phyloP scores from a whole-genome alignment of 805 yeast genomes.

The Metschnikowia gelsemii region DNA sequence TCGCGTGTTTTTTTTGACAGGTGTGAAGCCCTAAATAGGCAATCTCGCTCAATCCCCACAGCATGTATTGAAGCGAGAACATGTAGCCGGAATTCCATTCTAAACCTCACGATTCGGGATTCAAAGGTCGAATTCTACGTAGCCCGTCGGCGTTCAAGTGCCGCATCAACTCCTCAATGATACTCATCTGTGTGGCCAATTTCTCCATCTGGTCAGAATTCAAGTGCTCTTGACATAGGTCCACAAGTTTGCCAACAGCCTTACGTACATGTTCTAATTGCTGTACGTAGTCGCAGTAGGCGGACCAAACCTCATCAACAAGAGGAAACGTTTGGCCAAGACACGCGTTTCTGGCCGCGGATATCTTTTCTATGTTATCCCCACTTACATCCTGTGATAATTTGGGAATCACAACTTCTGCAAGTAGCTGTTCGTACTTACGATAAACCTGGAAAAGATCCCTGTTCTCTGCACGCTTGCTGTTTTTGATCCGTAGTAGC shows the following conservation, averaged over 20 bases:
- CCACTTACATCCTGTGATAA: constrained; percentile 24
- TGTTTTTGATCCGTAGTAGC: constrained; percentile 23
- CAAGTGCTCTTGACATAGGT: constrained; percentile 4
- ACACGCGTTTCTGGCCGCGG: neutral
- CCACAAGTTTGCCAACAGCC: constrained; percentile 5
- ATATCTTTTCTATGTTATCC: constrained; percentile 5
- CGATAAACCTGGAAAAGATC: constrained; percentile 24
- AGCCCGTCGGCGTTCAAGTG: neutral
- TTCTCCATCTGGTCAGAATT: constrained; percentile 12
- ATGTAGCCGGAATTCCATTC: no score
- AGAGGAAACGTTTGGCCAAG: constrained; percentile 6
- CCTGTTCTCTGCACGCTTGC: constrained; percentile 24
- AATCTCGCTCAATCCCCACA: no score
- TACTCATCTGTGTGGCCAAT: constrained; percentile 16
- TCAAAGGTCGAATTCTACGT: neutral
- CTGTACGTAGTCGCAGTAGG: constrained; percentile 12
- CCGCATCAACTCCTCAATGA: constrained; percentile 12
- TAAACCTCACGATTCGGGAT: no score
- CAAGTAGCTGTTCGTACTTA: constrained; percentile 33
- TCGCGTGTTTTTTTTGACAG: no score
- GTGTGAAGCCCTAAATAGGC: no score
- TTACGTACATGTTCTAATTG: constrained; percentile 9
- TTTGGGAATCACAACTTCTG: constrained; percentile 28
- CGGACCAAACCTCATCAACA: constrained; percentile 14
- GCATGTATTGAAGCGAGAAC: no score